A percentile compares a stretch with the other conserved stretches of the same genome.
Evolutionary conservation across 192 early-diverging fungal genomes (phyloP).

Genomic region (Phycomyces blakesleeanus): DNA sequence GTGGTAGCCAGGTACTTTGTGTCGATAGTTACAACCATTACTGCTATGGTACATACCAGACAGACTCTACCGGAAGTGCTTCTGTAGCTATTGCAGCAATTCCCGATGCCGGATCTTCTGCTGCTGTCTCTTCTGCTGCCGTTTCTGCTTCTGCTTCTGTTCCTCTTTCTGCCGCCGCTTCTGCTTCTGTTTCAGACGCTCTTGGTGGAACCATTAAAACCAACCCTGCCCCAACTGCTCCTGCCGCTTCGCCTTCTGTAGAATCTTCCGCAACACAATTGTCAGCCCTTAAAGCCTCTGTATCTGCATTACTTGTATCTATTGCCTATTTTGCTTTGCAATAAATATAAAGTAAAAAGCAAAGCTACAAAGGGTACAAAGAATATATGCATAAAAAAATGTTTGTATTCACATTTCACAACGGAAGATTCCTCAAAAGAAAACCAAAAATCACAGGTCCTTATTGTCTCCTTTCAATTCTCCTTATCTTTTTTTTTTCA

Average conservation of each 20-base stretch:
- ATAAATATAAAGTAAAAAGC: constrained; percentile 1
- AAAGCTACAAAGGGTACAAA: too few relatives aligned
- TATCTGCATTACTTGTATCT: background rate
- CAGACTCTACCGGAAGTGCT: background rate
- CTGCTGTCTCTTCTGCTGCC: constrained; percentile 11
- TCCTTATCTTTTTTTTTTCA: background rate
- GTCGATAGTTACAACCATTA: constrained; percentile 25
- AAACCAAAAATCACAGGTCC: too few relatives aligned
- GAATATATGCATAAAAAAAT: too few relatives aligned
- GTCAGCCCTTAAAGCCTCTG: background rate
- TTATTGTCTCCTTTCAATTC: background rate
- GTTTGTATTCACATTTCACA: too few relatives aligned
- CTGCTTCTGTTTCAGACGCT: background rate
- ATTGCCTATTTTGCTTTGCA: constrained; percentile 2
- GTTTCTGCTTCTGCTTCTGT: background rate
- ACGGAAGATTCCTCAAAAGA: too few relatives aligned
- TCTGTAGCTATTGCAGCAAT: constrained; percentile 5
- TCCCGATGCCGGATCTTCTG: background rate
- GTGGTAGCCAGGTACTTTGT: constrained; percentile 15
- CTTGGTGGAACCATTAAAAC: background rate
- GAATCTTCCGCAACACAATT: constrained; percentile 1
- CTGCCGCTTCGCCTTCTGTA: background rate
- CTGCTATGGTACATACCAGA: constrained; percentile 15
- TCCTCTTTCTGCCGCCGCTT: background rate
- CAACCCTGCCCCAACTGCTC: constrained; percentile 1